Evolutionary conservation across 495 filamentous ascomycete species (phyloP), one percentile per base, ranked within the genome.

Genomic region (Tuber brumale): DNA sequence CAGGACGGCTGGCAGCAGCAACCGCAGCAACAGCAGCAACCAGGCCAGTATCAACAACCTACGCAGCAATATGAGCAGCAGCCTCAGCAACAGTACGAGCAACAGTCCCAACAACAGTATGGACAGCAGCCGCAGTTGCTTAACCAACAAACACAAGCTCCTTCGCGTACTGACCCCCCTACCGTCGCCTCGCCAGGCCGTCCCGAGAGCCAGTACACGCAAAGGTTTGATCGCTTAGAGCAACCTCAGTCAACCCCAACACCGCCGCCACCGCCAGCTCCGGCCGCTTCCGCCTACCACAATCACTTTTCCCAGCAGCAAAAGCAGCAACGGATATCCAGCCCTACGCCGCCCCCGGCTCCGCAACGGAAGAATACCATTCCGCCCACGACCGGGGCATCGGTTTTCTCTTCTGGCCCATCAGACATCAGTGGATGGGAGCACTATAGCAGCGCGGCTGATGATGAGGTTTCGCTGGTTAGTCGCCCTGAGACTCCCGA

Each of bases 241-340:
- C 77, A 73, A 71, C 61, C 74, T 4, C 76, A 70, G 43, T 39
- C 76, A 39, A 41, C 74, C 2, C 37, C 76, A 23, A 75, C 76
- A 37, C 76, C 76, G 10, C 76, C 76, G 1, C 76, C 27, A 18
- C 69, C 19, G 37, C 69, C 8, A 42, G 71, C 69, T 10, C 76
- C 77, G 8, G 76, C 45, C 10, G 48, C 72, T 27, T 72, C 72
- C 12, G 72, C 76, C 1, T 79, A 79, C 41, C 78, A 75, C 41
- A 69, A 70, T 23, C 76, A 79, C n/a, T 79, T 79, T 37, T 37
- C 72, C 23, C 78, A 79, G n/a, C 72, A 75, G 18, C 77, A 78
- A 18, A 72, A 79, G 39, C 72, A 79, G 23, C 57, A 66, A 35
- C 39, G 35, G 9, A 35, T 70, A 41, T 37, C 57, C 23, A 70